Base-by-base conservation (phyloP, 2,329 filamentous ascomycete species). In the Sarocladium brachiariae region DNA sequence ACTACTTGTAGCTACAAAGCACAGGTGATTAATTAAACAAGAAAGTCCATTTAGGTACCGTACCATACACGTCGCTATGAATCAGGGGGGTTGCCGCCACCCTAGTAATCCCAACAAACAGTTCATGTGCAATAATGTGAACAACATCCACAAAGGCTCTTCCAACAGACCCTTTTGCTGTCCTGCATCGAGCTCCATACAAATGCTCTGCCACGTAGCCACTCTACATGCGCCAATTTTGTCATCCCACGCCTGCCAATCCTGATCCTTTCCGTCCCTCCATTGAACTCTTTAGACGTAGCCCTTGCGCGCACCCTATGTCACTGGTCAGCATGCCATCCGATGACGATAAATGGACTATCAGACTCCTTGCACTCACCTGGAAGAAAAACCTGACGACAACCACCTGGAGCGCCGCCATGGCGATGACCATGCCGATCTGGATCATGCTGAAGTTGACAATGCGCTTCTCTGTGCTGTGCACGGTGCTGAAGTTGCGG, bases 341-440 rank as follows among this genome's bases (percentile, higher is more conserved):
- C 18, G 24, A 27, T 24, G 8, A 3, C 31, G 16, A 30, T 16
- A 19, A n/a, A 19, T 13, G 10, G 24, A n/a, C n/a, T n/a, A n/a
- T n/a, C n/a, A 41, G 41, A 2, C 7, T 30, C 19, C n/a, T 4
- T 7, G 2, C 6, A 55, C 59, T 27, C 71, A 80, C 90, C 77
- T 96, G 92, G 81, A 99, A 99, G 75, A 99, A 99, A 84, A 97
- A 97, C 58, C 89, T 77, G 61, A 99, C 93, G 60, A 99, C 84
- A 69, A 97, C 96, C 48, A 99, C 93, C 74, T 99, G 95, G 65
- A 99, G 71, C 43, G 83, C 91, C 39, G 92, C 93, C 95, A 99
- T 99, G 53, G 84, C 87, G 56, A 96, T 76, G 74, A 99, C 95
- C 74, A 99, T 83, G 55, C 81, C 78, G 57, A 88, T 87, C 75